Percentiles rank a stretch among this genome's conserved stretches.
Conservation (phyloP, 1,284 basidiomycete genomes). For the Papiliotrema flavescens region DNA sequence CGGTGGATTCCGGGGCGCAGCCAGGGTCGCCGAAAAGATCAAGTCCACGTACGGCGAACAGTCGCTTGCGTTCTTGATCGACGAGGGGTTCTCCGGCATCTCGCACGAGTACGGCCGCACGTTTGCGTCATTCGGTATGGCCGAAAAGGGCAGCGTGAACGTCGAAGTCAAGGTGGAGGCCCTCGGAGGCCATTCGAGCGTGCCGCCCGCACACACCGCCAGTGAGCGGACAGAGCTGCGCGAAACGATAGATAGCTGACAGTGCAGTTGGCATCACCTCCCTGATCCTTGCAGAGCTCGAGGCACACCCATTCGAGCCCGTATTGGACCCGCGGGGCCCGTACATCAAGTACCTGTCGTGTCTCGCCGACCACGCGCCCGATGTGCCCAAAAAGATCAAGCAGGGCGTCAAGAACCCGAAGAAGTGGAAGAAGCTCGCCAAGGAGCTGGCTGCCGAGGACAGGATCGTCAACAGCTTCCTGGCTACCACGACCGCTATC, state of each 20-base stretch:
- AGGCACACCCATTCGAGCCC: constrained; percentile 43
- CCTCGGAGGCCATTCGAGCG: constrained; percentile 45
- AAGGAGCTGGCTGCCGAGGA: constrained; percentile 36
- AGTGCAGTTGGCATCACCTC: constrained; percentile 46
- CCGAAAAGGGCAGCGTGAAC: constrained; percentile 52
- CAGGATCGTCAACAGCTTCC: constrained; percentile 38
- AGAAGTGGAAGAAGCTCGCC: constrained; percentile 49
- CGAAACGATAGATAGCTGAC: not conserved
- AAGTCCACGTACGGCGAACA: constrained; percentile 46
- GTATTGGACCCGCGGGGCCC: constrained; percentile 44
- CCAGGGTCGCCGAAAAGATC: constrained; percentile 36
- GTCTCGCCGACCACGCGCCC: constrained; percentile 51
- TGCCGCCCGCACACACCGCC: constrained; percentile 47
- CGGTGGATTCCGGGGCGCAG: constrained; percentile 46
- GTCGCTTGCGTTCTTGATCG: constrained; percentile 50
- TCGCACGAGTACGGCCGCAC: constrained; percentile 40
- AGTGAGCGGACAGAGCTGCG: constrained; percentile 28
- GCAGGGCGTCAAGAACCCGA: constrained; percentile 36
- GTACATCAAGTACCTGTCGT: constrained; percentile 51
- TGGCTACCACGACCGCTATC: constrained; percentile 46
- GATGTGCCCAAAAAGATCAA: constrained; percentile 42
- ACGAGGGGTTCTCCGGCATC: constrained; percentile 51
- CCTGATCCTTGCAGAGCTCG: constrained; percentile 40
- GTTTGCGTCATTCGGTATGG: constrained; percentile 50
- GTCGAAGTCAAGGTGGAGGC: constrained; percentile 44